Conservation (phyloP, 2,329 filamentous ascomycete species). For the Neurospora sp. region DNA sequence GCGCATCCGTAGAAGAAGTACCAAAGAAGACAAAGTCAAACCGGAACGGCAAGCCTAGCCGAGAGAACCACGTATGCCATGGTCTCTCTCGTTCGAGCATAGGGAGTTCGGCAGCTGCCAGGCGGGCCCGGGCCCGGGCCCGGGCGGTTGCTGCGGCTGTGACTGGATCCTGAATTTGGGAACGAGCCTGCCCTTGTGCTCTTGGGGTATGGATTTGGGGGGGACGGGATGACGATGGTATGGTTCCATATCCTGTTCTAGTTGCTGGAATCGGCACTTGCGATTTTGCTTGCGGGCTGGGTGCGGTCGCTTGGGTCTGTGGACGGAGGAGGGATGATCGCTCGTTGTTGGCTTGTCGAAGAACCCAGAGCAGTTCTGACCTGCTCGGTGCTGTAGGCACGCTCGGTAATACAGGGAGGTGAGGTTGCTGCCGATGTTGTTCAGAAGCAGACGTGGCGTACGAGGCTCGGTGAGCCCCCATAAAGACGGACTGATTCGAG, state of each 20-base stretch:
- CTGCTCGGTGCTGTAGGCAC: neutral
- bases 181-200: neutral
- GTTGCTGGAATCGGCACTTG: neutral
- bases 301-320: neutral
- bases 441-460: neutral
- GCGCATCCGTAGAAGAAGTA: fast-evolving
- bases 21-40: neutral
- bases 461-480: neutral
- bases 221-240: neutral
- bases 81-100: neutral
- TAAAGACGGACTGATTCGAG: neutral
- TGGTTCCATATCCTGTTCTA: neutral
- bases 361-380: neutral
- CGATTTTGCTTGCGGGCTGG: neutral
- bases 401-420: neutral
- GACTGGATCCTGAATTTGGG: neutral
- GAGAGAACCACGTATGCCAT: neutral
- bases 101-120: neutral
- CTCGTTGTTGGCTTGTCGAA: neutral
- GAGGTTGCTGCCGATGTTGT: neutral
- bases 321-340: neutral
- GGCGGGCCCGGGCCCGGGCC: neutral
- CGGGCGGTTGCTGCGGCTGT: neutral
- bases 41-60: neutral
- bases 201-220: neutral